Evolutionary conservation across 2,329 filamentous ascomycete species (phyloP), one percentile per base, ranked within the genome.

Genomic region (Claviceps humidiphila): DNA sequence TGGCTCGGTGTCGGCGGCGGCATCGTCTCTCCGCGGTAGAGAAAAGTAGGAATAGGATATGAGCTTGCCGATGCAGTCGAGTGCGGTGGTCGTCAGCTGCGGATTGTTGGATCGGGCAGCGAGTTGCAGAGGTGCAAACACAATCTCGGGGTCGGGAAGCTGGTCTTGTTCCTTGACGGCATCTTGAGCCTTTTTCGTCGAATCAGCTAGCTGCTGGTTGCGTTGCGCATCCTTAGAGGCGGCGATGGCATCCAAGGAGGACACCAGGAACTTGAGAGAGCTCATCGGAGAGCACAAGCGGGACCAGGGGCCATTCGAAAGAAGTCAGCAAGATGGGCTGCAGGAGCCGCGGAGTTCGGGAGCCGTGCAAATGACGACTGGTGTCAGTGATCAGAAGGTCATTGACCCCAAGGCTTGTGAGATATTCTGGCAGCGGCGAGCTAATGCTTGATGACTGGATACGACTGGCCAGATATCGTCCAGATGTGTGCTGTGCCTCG

Each of bases 41-140:
- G 91, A 91, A 68, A 98, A 97, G 74, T 97, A 97, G 17, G 93
- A 95, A 68, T 95, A 98, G 62, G 91, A 96, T 66, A 97, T 97
- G 57, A 98, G 82, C 74, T 98, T 98, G 62, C 94, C 93, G 62
- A 98, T 96, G 70, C 91, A 97, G 70, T 98, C 93, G 63, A 98
- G 81, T 6, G 93, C 90, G 40, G 87, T 87, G 22, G 89, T 95
- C 55, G 89, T 87, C 47, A 98, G 76, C 54, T 88, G 82, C 51
- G 91, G 84, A 62, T 88, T 96, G 61, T 84, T 80, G 9, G 89
- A 85, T 65, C 89, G 88, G 39, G 90, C 91, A 47, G 94, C 93
- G 43, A 97, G 78, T 64, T 94, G 87, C 37, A 98, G 72, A 14
- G 93, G 93, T 58, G 85, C 83, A 64, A 98, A 98, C 60, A 98